Evolutionary conservation across 257 asterid genomes (phyloP), one percentile per base, ranked within the genome.

Genomic region (Misopates orontium): DNA sequence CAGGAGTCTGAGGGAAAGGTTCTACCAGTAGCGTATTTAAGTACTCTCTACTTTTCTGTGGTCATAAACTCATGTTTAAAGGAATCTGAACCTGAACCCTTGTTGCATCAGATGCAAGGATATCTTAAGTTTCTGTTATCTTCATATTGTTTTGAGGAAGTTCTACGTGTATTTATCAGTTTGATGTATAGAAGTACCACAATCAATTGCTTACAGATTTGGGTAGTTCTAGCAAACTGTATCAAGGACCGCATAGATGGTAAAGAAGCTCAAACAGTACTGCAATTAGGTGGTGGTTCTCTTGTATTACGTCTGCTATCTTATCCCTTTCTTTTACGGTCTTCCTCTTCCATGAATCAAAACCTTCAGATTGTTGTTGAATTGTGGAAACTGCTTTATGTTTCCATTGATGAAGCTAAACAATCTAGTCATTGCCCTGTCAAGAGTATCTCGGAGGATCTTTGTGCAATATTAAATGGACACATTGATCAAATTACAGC

Each of bases 311-410:
- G 72, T 75, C 83, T 87, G 69, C 79, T 87, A 14, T 65, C 72
- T 15, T 89, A 85, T 57, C 95, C 94, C 63, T 82, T 87, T 74
- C 81, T 84, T 74, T 54, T 73, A 31, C 77, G 74, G 75, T 72
- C 82, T 50, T 56, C 18, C 49, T 66, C 50, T 76, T 62, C 75
- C 32, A 69, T 56, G 41, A 74, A 80, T 53, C 75, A 39, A 42
- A 79, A 74, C 64, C 78, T 70, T 71, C 79, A 64, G 66, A 66
- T 67, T 40, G 73, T 82, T 68, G 64, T 69, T 25, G 88, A 77
- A 65, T 79, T 21, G 7, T 89, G 95, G 97, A 75, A 66, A 71
- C 69, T 56, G 48, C 84, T 87, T 61, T 82, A 75, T 75, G 70
- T 49, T 40, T 80, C 87, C 67, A 73, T 82, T 64, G 60, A 73